Conservation (phyloP, 129 eudicot genomes). For the Lactuca saligna region DNA sequence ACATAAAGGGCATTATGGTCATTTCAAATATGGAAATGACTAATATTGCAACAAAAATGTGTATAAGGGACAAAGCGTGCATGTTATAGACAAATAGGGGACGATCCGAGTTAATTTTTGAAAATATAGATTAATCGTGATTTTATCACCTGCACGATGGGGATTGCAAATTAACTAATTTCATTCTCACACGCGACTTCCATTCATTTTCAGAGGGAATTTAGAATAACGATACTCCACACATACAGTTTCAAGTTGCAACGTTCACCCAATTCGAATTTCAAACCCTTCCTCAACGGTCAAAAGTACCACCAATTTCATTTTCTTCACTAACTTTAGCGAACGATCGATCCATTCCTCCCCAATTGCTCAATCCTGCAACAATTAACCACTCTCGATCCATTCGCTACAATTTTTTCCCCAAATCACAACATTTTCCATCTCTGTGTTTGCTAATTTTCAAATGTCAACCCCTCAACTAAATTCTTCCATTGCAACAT, state of each 20-base stretch:
- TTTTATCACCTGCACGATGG: too few species aligned
- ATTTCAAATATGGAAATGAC: too few species aligned
- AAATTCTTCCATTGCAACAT: not conserved
- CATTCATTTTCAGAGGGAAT: too few species aligned
- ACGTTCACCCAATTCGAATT: not conserved
- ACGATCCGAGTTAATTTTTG: too few species aligned
- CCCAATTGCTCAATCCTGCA: not conserved
- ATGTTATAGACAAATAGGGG: too few species aligned
- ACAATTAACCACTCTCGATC: not conserved
- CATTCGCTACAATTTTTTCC: not conserved
- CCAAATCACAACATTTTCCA: not conserved
- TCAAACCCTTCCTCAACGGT: slow-evolving; percentile 8
- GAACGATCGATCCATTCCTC: not conserved
- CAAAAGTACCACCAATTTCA: not conserved
- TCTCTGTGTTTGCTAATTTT: not conserved
- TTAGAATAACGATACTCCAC: too few species aligned
- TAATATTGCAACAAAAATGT: too few species aligned
- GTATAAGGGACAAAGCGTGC: too few species aligned
- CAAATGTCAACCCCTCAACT: slow-evolving; percentile 2
- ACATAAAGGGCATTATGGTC: too few species aligned
- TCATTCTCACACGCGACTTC: too few species aligned
- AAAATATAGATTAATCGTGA: too few species aligned
- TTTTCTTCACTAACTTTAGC: not conserved
- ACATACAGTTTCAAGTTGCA: not conserved
- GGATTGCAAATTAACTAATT: too few species aligned